A percentile compares a stretch with the other conserved stretches of the same genome.
phyloP scores from a whole-genome alignment of 805 yeast species.

The Metschnikowia aberdeeniae region DNA sequence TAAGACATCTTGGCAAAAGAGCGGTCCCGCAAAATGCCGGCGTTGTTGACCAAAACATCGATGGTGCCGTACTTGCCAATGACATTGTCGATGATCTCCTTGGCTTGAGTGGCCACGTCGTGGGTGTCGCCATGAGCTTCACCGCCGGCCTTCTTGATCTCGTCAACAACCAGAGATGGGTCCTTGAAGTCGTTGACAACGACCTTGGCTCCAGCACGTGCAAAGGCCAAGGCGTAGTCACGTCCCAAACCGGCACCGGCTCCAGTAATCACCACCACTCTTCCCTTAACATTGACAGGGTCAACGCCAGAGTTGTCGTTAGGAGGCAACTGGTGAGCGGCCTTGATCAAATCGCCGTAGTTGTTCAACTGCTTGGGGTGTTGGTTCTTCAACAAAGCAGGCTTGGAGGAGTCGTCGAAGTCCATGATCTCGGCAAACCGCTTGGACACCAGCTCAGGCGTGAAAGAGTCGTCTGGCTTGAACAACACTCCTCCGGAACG shows the following conservation, averaged over 20 bases:
- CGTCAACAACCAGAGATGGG: slow-evolving; percentile 69
- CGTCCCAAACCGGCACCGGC: slow-evolving; percentile 94
- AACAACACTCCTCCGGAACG: slow-evolving; percentile 82
- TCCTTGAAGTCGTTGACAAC: slow-evolving; percentile 87
- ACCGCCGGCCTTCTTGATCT: slow-evolving; percentile 69
- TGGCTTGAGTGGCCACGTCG: slow-evolving; percentile 75
- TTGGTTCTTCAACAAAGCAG: slow-evolving; percentile 46
- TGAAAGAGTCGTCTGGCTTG: slow-evolving; percentile 70
- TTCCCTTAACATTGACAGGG: slow-evolving; percentile 61
- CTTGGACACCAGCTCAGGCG: slow-evolving; percentile 79
- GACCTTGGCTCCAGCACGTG: slow-evolving; percentile 90
- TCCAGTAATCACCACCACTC: slow-evolving; percentile 91
- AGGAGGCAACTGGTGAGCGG: slow-evolving; percentile 47
- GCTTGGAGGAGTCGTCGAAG: slow-evolving; percentile 56
- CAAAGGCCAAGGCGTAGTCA: slow-evolving; percentile 81
- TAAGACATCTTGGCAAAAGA: slow-evolving; percentile 83
- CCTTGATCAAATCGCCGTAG: slow-evolving; percentile 56
- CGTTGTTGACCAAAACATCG: slow-evolving; percentile 85
- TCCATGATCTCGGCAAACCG: slow-evolving; percentile 60
- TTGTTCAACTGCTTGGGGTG: slow-evolving; percentile 74
- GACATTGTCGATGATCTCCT: slow-evolving; percentile 73
- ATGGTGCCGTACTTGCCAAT: slow-evolving; percentile 73
- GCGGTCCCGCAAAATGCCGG: slow-evolving; percentile 89
- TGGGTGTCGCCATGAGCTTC: slow-evolving; percentile 79
- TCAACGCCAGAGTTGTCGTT: slow-evolving; percentile 43